Evolutionary conservation across 177 flowering plant species (phyloP), one percentile per base, ranked within the genome.

Genomic region (Vitis hybrid): DNA sequence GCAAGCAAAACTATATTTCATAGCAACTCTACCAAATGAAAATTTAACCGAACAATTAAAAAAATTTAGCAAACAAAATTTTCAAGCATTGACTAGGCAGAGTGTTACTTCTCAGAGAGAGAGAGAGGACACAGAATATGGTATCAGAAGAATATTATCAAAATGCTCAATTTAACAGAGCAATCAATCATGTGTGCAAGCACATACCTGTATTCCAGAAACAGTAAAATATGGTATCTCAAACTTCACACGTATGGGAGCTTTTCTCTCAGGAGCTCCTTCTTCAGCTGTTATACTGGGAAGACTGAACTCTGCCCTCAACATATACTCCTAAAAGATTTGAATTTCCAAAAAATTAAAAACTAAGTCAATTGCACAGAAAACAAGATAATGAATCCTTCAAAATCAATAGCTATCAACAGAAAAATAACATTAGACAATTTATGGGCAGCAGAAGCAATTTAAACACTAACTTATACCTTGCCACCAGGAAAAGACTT

Each of bases 181-280:
- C 16, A 31, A 58, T 6, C 62, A 61, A 39, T 59, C 29, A 53
- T 49, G 50, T 19, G 50, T 58, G n/a, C 2, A 67, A 55, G 19
- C 2, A 31, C 69, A 45, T 76, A 95, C 99, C 99, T 95, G 99
- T 74, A 93, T 96, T 63, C 98, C 98, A n/a, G 98, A 96, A 68
- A 96, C 94, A 10, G 99, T 96, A 77, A 96, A 96, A 80, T 96
- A 96, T 59, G 98, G 98, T 74, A 96, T 96, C 80, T 96, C 99
- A 79, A 96, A 96, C 81, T 96, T 93, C 81, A 96, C 97, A 18
- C 98, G 89, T 53, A 96, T 93, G 1, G 98, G 98, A 77, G 98
- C 99, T 75, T 92, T 96, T 72, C 96, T 90, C 78, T 90, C 99
- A 20, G 97, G 94, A 69, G 75, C 73, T 61, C 85, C 89, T 68